Conservation (phyloP, 306 rosid species). For the Cajanus cajan region DNA sequence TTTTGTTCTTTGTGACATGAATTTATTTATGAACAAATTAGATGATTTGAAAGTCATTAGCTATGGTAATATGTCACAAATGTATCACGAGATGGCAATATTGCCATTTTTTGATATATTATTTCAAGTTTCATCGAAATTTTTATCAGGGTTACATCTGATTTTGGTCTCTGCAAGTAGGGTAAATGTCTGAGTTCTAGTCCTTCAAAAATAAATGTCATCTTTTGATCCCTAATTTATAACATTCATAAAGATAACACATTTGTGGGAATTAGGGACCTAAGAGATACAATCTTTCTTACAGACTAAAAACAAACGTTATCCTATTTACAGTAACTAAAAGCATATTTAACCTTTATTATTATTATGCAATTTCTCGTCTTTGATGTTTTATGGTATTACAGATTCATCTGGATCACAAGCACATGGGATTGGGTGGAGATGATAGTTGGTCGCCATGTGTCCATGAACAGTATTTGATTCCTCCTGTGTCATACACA, state of each 20-base stretch:
- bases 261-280: too few relatives aligned
- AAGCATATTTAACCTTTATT: neutral
- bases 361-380: neutral
- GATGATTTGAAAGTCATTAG: constrained; percentile 3
- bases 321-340: neutral
- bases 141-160: neutral
- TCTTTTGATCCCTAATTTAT: neutral
- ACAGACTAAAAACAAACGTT: neutral
- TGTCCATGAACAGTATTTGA: constrained; percentile 62
- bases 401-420: constrained; percentile 92
- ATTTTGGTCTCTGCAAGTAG: neutral
- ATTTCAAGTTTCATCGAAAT: neutral
- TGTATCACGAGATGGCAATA: neutral
- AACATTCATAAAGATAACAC: too few relatives aligned
- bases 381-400: constrained; percentile 18
- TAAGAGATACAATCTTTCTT: neutral
- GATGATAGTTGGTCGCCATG: constrained; percentile 97
- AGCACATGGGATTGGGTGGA: constrained; percentile 94
- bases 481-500: constrained; percentile 58
- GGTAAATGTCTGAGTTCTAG: neutral
- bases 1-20: neutral
- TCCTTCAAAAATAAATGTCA: neutral
- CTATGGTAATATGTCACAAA: neutral
- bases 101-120: neutral
- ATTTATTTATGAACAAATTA: neutral